phyloP scores from a whole-genome alignment of 495 filamentous ascomycete species.

The Trichoderma reesei region DNA sequence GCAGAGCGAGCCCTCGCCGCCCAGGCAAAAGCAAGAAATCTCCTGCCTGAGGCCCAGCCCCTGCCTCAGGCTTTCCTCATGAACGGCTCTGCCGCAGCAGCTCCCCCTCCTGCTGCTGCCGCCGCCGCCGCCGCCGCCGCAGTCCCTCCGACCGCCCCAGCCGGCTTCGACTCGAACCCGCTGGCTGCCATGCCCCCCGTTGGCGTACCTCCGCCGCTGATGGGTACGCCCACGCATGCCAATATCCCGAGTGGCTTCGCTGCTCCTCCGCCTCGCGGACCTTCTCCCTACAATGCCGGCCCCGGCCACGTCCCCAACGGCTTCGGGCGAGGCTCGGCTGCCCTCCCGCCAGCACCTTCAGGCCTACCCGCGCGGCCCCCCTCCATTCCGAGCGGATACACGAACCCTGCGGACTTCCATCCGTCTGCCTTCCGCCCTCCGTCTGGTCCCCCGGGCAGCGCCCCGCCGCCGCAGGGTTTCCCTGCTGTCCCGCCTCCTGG shows the following conservation, averaged over 20 bases:
- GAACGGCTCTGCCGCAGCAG: slow-evolving; percentile 16
- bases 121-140: slow-evolving; percentile 11
- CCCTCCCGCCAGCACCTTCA: slow-evolving; percentile 54
- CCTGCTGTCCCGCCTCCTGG: slow-evolving; percentile 21
- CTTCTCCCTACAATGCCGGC: slow-evolving; percentile 19
- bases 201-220: slow-evolving; percentile 1
- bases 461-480: slow-evolving; percentile 21
- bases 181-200: slow-evolving; percentile 18
- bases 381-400: slow-evolving; percentile 66
- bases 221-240: slow-evolving; percentile 16
- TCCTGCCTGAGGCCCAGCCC: slow-evolving; percentile 59
- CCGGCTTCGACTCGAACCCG: slow-evolving; percentile 21
- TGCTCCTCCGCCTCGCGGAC: slow-evolving; percentile 17
- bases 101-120: slow-evolving; percentile 15
- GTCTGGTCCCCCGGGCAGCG: slow-evolving; percentile 14
- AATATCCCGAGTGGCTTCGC: slow-evolving; percentile 20
- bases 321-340: slow-evolving; percentile 20
- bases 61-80: slow-evolving; percentile 48
- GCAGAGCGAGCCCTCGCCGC: slow-evolving; percentile 88
- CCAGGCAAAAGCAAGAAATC: slow-evolving; percentile 89
- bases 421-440: slow-evolving; percentile 21
- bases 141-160: slow-evolving; percentile 20
- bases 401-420: slow-evolving; percentile 61
- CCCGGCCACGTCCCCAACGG: slow-evolving; percentile 21
- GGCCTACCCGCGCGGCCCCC: slow-evolving; percentile 73